A percentile compares a stretch with the other conserved stretches of the same genome.
phyloP scores from a whole-genome alignment of 305 asterid genomes.

The Solanum hybrid region DNA sequence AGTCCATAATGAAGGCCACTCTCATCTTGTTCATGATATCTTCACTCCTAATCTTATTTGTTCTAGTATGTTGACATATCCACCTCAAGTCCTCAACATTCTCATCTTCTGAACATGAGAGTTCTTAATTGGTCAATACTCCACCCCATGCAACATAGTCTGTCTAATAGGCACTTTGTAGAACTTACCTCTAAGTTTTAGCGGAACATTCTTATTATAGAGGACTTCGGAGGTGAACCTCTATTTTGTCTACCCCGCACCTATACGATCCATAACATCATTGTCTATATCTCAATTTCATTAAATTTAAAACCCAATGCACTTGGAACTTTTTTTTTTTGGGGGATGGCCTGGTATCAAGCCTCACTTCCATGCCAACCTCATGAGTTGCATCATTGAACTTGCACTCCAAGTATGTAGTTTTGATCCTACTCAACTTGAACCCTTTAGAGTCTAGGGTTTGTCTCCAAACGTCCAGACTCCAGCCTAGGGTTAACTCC shows the following conservation, averaged over 20 bases:
- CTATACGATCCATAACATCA: not conserved
- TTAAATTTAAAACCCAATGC: not conserved
- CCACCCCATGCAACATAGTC: not conserved
- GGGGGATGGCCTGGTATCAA: not conserved
- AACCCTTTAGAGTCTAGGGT: not conserved
- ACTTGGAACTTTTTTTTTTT: not conserved
- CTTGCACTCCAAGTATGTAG: not conserved
- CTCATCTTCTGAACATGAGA: not conserved
- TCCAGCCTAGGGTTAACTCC: not conserved
- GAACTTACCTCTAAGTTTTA: not conserved
- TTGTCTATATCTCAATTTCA: not conserved
- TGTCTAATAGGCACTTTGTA: not conserved
- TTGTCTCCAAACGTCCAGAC: not conserved
- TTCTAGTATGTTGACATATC: not conserved
- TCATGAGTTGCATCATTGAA: not conserved
- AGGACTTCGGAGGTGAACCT: not conserved
- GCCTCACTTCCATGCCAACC: not conserved
- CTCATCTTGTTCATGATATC: not conserved
- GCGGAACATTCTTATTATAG: not conserved
- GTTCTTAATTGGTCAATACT: not conserved
- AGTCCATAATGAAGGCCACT: not conserved
- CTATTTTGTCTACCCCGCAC: not conserved
- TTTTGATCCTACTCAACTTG: not conserved
- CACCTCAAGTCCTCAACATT: not conserved
- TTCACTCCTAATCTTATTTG: not conserved